Percentiles rank a stretch among this genome's conserved stretches.
Evolutionary conservation across 2,329 filamentous ascomycete genomes (phyloP).

Genomic region (Pseudocercospora cruenta): DNA sequence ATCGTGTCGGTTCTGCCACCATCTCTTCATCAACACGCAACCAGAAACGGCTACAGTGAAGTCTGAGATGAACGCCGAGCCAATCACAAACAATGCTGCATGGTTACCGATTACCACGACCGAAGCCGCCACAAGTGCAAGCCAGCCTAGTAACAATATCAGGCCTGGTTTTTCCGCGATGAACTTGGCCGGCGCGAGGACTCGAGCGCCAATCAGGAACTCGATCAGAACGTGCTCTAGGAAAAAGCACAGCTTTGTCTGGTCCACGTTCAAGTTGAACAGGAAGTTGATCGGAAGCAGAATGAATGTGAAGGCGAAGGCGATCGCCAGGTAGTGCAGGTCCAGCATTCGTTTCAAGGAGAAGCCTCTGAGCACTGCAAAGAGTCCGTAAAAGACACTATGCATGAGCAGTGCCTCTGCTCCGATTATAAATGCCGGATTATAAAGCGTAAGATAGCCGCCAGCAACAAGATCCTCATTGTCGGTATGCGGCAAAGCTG

Average conservation of each 20-base stretch:
- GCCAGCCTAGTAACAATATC: constrained; percentile 18
- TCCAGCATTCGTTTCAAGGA: constrained; percentile 21
- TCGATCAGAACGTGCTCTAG: constrained; percentile 26
- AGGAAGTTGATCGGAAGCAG: constrained; percentile 22
- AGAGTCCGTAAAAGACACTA: constrained; percentile 19
- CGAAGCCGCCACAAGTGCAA: constrained; percentile 9
- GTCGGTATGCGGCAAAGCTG: constrained; percentile 9
- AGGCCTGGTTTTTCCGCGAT: constrained; percentile 5
- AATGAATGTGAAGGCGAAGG: constrained; percentile 22
- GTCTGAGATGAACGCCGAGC: constrained; percentile 23
- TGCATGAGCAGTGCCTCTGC: constrained; percentile 21
- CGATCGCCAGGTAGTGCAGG: constrained; percentile 23
- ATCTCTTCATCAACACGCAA: constrained; percentile 7
- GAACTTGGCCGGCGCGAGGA: constrained; percentile 12
- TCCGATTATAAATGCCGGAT: constrained; percentile 12
- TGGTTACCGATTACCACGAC: constrained; percentile 21
- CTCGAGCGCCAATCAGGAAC: constrained; percentile 18
- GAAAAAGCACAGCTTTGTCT: constrained; percentile 22
- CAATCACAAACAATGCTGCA: constrained; percentile 21
- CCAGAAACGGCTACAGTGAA: constrained; percentile 17
- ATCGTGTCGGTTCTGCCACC: neutral
- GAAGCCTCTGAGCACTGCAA: constrained; percentile 25
- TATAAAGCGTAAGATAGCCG: constrained; percentile 18
- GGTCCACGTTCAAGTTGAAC: constrained; percentile 14
- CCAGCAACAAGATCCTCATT: constrained; percentile 11